Evolutionary conservation across 2,329 filamentous ascomycete species (phyloP).

Genomic region (Magnaporthiopsis incrustans): DNA sequence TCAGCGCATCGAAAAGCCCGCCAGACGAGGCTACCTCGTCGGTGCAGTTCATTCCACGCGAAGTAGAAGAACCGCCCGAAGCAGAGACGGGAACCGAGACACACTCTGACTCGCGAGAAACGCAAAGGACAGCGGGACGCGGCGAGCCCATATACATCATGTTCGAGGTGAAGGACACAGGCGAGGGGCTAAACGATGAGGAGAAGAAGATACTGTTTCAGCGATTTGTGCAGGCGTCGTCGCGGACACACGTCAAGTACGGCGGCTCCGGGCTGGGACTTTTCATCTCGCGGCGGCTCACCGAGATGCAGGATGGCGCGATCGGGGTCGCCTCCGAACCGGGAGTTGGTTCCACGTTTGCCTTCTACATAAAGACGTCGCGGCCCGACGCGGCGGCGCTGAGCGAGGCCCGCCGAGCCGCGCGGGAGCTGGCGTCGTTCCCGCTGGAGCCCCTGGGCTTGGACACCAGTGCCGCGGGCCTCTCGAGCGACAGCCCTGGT

Average conservation of each 20-base stretch:
- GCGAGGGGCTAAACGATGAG: constrained; percentile 60
- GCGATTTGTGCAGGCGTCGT: constrained; percentile 70
- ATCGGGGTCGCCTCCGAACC: constrained; percentile 66
- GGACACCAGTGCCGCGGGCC: neutral
- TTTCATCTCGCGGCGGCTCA: constrained; percentile 72
- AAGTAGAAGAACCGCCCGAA: constrained; percentile 5
- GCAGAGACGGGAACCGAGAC: neutral
- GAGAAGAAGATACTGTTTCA: constrained; percentile 71
- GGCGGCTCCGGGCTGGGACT: constrained; percentile 72
- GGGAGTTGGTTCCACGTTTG: constrained; percentile 66
- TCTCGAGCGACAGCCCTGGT: neutral
- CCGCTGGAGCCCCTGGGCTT: neutral
- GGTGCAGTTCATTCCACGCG: constrained; percentile 55
- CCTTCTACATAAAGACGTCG: constrained; percentile 61
- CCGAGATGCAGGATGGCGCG: constrained; percentile 71
- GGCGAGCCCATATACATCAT: constrained; percentile 53
- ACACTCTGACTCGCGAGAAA: neutral
- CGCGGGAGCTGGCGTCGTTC: neutral
- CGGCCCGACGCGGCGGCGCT: constrained; percentile 31
- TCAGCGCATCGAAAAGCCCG: constrained; percentile 34
- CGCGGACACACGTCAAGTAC: constrained; percentile 69
- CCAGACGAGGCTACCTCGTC: constrained; percentile 32
- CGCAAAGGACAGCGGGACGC: neutral
- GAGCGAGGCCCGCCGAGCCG: constrained; percentile 24
- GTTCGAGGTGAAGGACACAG: constrained; percentile 71